Percentiles rank a stretch among this genome's conserved stretches.
phyloP scores from a whole-genome alignment of 305 asterid species.

The Caryopteris hybrid region DNA sequence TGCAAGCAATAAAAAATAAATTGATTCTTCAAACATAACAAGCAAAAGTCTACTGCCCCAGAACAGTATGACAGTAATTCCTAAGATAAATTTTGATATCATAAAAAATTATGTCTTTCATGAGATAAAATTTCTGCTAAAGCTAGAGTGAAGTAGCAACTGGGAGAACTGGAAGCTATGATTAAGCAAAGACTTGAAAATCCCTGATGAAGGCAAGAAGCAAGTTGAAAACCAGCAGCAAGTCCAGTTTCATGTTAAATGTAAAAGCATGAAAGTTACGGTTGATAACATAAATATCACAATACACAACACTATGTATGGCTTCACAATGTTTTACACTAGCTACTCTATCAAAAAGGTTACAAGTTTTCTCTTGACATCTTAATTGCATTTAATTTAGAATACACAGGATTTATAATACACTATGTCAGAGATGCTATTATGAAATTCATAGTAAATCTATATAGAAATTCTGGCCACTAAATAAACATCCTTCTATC shows the following conservation, averaged over 20 bases:
- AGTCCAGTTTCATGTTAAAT: not conserved
- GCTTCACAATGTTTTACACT: not conserved
- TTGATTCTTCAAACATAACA: not conserved
- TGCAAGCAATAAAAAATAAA: not conserved
- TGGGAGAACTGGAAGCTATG: not conserved
- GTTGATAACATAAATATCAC: not conserved
- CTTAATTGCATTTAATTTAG: not conserved
- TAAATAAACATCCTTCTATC: not conserved
- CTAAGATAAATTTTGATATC: not conserved
- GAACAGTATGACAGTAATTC: not conserved
- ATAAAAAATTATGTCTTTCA: not conserved
- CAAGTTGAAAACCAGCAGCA: not conserved
- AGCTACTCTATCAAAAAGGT: not conserved
- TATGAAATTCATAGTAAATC: no score
- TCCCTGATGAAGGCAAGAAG: not conserved
- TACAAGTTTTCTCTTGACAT: not conserved
- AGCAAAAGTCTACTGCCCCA: not conserved
- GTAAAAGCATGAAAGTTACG: not conserved
- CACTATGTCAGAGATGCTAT: no score
- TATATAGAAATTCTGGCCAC: not conserved
- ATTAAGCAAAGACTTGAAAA: not conserved
- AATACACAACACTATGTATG: not conserved
- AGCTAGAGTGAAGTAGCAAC: not conserved
- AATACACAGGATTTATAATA: not conserved
- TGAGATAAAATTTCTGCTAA: not conserved